Evolutionary conservation across 441 rosid genomes (phyloP), one percentile per base, ranked within the genome.

Genomic region (Corymbia calophylla): DNA sequence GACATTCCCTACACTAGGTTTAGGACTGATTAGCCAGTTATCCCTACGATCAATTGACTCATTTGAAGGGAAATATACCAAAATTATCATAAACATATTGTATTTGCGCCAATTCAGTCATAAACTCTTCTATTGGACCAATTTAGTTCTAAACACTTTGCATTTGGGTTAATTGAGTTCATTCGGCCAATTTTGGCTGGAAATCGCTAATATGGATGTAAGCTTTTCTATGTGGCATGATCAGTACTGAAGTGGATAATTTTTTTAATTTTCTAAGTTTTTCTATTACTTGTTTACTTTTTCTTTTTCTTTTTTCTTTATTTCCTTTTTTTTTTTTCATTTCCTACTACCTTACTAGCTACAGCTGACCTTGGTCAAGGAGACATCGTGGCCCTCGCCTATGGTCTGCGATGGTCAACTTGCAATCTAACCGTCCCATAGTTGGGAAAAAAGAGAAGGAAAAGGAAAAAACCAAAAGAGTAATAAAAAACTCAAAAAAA

Each of bases 321-420:
- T 56, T 58, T 1, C 62, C 29, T 58, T 58, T 29, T 9, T 58
- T 29, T 9, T 58, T 58, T 58, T 58, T 23, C 14, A 23, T 58
- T 58, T 25, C n/a, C 64, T 6, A 58, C 44, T 6, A 4, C 44
- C 44, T 5, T 39, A 4, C 44, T 39, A 39, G 44, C 44, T 39
- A 39, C 6, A 39, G 44, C 44, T 39, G 44, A 39, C 44, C 44
- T 39, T 39, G 44, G 44, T 39, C 44, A 39, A 39, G 44, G 44
- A 39, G 44, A 39, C 44, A 39, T 39, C 44, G 44, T 5, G 6
- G 17, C n/a, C 64, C 64, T 23, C 3, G n/a, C 14, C 1, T 23
- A 1, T 27, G 27, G 2, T 1, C 0, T 1, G 8, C 3, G n/a
- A 58, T 58, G 64, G 64, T 58, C 1, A 3, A 3, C 3, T 0